Percentiles rank a stretch among this genome's conserved stretches.
These are phyloP conservation scores for Lunularia cruciata DNA, from an alignment of 225 moss, liverwort and hornwort species.

Conservation along the genomic window DNA sequence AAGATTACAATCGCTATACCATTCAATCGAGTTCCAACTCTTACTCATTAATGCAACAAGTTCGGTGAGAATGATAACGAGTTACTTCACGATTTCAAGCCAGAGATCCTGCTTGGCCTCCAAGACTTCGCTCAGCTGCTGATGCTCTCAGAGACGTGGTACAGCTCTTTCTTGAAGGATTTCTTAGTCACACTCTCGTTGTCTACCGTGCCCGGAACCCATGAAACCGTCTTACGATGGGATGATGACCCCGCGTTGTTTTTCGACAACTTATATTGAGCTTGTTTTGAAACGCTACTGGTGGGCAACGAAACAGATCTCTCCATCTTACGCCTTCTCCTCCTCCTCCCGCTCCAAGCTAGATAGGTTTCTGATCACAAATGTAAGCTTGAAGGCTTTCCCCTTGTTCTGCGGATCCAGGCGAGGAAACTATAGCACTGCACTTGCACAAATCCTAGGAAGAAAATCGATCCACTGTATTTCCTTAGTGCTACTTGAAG, in stretches of 20 bases:
- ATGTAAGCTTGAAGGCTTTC: too few species aligned
- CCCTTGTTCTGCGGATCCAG: too few species aligned
- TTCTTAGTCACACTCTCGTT: conserved; percentile 16
- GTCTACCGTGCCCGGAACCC: conserved; percentile 17
- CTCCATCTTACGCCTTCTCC: conserved; percentile 6
- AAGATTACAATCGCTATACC: not conserved
- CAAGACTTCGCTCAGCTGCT: too few species aligned
- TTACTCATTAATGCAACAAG: not conserved
- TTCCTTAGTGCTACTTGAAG: too few species aligned
- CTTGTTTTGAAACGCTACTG: not conserved
- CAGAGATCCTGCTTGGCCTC: too few species aligned
- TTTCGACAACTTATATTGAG: not conserved
- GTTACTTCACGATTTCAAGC: not conserved
- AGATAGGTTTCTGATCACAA: too few species aligned
- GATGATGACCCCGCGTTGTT: not conserved
- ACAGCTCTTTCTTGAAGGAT: conserved; percentile 19
- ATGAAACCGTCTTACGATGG: conserved; percentile 16
- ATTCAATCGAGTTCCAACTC: too few species aligned
- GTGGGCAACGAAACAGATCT: conserved; percentile 10
- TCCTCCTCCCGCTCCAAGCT: too few species aligned
- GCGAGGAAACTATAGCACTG: too few species aligned
- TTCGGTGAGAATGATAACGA: not conserved
- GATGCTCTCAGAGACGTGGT: not conserved
- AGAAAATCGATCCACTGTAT: too few species aligned
- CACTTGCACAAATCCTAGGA: too few species aligned